Evolutionary conservation across 2,329 filamentous ascomycete species (phyloP).

Genomic region (Seiridium cupressi): DNA sequence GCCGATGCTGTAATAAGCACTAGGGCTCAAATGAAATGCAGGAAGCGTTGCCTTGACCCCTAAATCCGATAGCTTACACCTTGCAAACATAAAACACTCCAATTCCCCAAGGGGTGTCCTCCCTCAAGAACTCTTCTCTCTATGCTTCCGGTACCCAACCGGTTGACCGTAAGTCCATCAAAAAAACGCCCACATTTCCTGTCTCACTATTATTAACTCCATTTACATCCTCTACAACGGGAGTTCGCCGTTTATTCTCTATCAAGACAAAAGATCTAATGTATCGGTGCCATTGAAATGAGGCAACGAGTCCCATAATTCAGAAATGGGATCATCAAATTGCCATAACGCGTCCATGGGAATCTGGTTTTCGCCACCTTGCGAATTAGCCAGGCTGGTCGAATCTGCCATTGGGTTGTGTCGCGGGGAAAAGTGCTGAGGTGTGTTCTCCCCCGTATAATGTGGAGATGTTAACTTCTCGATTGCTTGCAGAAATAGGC

Average conservation of each 20-base stretch:
- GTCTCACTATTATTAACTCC: no score
- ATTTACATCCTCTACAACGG: background rate
- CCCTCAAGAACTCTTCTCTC: no score
- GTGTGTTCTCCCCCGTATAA: constrained; percentile 6
- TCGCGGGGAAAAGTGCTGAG: background rate
- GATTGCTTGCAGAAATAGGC: constrained; percentile 12
- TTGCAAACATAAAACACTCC: no score
- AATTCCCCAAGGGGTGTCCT: no score
- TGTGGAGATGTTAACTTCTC: constrained; percentile 11
- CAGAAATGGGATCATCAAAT: background rate
- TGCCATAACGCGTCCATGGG: background rate
- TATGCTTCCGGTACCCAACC: no score
- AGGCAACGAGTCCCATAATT: background rate
- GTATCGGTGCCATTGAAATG: background rate
- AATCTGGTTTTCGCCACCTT: background rate
- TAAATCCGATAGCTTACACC: no score
- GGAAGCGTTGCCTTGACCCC: no score
- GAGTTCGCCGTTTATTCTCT: background rate
- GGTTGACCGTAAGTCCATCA: no score
- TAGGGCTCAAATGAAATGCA: no score
- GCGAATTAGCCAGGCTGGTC: background rate
- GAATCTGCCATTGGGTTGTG: background rate
- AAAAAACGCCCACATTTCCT: no score
- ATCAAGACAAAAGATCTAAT: background rate
- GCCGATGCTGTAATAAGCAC: no score